These are phyloP conservation scores for Aspergillus pseudoviridinutans DNA, from an alignment of 2,329 filamentous ascomycete species.

Conservation along the genomic window DNA sequence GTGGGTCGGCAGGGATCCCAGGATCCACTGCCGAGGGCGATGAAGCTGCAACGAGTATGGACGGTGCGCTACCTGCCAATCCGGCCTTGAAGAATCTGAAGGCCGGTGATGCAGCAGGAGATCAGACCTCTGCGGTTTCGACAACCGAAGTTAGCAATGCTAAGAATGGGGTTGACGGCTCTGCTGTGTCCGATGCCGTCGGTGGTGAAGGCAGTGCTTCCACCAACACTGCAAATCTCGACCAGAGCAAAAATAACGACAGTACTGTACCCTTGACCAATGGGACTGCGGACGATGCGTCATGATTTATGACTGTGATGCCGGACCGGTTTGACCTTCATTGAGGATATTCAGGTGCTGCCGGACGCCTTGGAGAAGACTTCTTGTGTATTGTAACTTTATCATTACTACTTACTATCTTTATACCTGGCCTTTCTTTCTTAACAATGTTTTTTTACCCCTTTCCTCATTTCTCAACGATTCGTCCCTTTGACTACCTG, in stretches of 20 bases:
- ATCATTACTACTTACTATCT: conserved; percentile 2
- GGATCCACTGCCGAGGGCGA: conserved; percentile 25
- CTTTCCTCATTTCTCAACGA: background rate
- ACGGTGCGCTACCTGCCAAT: conserved; percentile 11
- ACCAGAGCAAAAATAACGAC: conserved; percentile 31
- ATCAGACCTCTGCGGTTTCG: conserved; percentile 7
- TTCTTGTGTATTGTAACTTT: conserved; percentile 17
- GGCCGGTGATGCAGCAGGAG: conserved; percentile 21
- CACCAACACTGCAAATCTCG: conserved; percentile 11
- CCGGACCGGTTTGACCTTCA: background rate
- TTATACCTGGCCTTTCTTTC: background rate
- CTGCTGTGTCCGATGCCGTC: conserved; percentile 10
- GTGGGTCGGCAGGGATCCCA: conserved; percentile 26
- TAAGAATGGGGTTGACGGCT: conserved; percentile 12
- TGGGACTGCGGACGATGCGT: conserved; percentile 57
- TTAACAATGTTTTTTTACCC: background rate
- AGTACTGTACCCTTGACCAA: conserved; percentile 43
- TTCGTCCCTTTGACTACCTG: background rate
- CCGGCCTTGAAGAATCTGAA: conserved; percentile 44
- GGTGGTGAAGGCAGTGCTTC: conserved; percentile 9
- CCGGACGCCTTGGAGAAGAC: background rate
- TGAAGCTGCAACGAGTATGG: conserved; percentile 16
- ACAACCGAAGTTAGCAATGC: conserved; percentile 10
- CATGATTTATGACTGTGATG: conserved; percentile 15
- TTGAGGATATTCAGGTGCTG: background rate